A percentile compares a stretch with the other conserved stretches of the same genome.
phyloP scores from a whole-genome alignment of 2,329 filamentous ascomycete species.

The Fusarium concolor region DNA sequence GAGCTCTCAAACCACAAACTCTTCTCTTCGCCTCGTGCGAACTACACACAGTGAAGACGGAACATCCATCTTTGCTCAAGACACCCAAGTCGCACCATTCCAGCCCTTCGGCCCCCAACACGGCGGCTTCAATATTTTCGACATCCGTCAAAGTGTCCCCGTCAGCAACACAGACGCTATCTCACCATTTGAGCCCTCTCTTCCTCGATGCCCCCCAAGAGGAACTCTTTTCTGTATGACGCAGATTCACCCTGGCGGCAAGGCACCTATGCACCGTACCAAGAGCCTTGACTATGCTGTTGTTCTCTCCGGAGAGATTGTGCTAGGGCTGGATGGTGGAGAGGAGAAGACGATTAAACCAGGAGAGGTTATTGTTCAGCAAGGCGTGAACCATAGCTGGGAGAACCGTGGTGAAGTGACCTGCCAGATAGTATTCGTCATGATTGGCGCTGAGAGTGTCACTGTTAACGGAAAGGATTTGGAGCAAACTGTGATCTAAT shows the following conservation, averaged over 20 bases:
- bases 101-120: conserved; percentile 18
- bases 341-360: conserved; percentile 52
- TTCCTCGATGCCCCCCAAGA: conserved; percentile 51
- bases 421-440: conserved; percentile 55
- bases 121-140: conserved; percentile 24
- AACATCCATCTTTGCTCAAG: conserved; percentile 16
- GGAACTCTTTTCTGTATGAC: conserved; percentile 53
- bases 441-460: conserved; percentile 56
- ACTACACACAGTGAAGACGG: conserved; percentile 10
- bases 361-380: conserved; percentile 57
- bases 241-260: conserved; percentile 47
- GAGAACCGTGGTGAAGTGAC: conserved; percentile 53
- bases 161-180: conserved; percentile 32
- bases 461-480: conserved; percentile 51
- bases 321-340: conserved; percentile 55
- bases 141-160: conserved; percentile 29
- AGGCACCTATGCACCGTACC: conserved; percentile 57
- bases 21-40: conserved; percentile 12
- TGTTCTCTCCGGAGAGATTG: conserved; percentile 55
- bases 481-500: conserved; percentile 49
- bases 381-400: conserved; percentile 60
- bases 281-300: conserved; percentile 55
- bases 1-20: background rate
- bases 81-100: conserved; percentile 13
- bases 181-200: conserved; percentile 29